Conservation (phyloP, 1,284 basidiomycete species). For the Ustilago shanxiensis region DNA sequence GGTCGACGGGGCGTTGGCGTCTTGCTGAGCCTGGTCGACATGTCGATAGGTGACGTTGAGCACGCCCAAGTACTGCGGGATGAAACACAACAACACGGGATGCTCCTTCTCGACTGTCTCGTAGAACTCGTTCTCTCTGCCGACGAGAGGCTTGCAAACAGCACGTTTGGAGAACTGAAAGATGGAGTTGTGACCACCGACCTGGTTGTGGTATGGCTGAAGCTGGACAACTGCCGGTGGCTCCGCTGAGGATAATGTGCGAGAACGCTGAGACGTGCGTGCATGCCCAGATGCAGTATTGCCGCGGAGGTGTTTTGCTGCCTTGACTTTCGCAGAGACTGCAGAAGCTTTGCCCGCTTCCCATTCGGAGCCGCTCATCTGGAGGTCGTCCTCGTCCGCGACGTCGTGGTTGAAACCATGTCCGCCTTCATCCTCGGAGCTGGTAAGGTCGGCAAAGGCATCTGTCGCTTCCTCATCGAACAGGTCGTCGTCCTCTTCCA, state of each 20-base stretch:
- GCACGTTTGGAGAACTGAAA: constrained; percentile 98
- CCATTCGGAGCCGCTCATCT: constrained; percentile 53
- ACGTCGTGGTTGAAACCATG: constrained; percentile 24
- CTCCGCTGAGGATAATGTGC: constrained; percentile 10
- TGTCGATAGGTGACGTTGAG: constrained; percentile 90
- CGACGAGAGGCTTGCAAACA: constrained; percentile 98
- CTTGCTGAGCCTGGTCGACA: constrained; percentile 35
- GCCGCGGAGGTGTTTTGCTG: background rate
- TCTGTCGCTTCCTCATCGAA: constrained; percentile 22
- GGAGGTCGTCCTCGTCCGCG: constrained; percentile 45
- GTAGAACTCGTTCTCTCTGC: constrained; percentile 97
- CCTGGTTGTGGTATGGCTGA: constrained; percentile 95
- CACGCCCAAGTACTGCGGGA: constrained; percentile 95
- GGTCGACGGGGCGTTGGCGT: background rate
- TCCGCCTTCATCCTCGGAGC: constrained; percentile 34
- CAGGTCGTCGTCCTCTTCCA: constrained; percentile 17
- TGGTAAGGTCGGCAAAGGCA: constrained; percentile 20
- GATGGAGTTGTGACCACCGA: constrained; percentile 95
- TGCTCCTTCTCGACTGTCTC: constrained; percentile 94
- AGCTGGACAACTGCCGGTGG: constrained; percentile 78
- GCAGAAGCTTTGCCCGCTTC: constrained; percentile 16
- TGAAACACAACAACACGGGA: constrained; percentile 89
- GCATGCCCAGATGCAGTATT: constrained; percentile 12
- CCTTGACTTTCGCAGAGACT: background rate
- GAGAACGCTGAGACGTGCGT: constrained; percentile 11